These are phyloP conservation scores for Allantophomopsis lycopodina DNA, from an alignment of 2,329 filamentous ascomycete genomes.

Conservation along the genomic window DNA sequence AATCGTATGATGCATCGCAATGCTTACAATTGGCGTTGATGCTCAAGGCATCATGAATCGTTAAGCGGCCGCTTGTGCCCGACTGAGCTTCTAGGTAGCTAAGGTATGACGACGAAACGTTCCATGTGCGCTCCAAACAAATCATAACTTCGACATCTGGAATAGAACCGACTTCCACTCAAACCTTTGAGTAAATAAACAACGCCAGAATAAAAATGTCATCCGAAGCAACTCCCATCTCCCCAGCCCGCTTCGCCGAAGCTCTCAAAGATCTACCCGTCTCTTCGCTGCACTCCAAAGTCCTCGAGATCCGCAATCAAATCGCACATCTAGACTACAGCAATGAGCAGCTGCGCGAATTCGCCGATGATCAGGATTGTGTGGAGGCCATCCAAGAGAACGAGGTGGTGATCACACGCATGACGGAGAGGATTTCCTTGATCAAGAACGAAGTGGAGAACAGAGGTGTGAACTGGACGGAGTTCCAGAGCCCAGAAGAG, in stretches of 20 bases:
- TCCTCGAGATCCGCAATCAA: conserved; percentile 62
- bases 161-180: no score
- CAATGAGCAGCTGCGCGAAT: conserved; percentile 60
- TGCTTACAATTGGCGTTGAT: no score
- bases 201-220: conserved; percentile 35
- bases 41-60: no score
- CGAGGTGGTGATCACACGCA: conserved; percentile 50
- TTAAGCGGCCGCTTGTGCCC: no score
- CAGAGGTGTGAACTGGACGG: conserved; percentile 40
- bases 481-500: no score
- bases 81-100: no score
- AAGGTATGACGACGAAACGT: no score
- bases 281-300: conserved; percentile 53
- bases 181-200: no score
- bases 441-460: conserved; percentile 47
- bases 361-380: conserved; percentile 51
- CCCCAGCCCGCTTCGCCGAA: conserved; percentile 43
- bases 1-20: no score
- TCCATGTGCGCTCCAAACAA: no score
- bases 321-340: conserved; percentile 62
- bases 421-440: conserved; percentile 52
- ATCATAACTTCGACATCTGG: no score
- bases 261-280: conserved; percentile 55
- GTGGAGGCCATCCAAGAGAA: conserved; percentile 64
- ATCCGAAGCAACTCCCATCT: conserved; percentile 46